Base-by-base conservation (phyloP, 2,329 filamentous ascomycete genomes). In the Penicillium frequentans region DNA sequence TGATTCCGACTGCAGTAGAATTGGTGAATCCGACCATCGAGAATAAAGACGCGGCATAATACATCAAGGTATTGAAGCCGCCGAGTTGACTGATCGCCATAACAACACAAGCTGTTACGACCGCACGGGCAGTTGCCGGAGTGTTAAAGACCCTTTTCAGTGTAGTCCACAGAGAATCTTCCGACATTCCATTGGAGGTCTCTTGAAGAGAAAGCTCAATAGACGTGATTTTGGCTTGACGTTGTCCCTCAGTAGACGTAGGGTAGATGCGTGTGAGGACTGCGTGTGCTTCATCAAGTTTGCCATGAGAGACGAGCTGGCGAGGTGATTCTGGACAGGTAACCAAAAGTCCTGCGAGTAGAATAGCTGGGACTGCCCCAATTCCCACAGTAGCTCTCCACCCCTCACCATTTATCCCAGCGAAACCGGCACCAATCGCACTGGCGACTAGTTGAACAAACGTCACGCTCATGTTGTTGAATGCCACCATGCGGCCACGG, bases 321-420 rank as follows among this genome's bases (percentile, higher is more conserved):
- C 79, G 75, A 13, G 80, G 79, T 1, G 77, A 80, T 53, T 83
- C 81, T 0, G 80, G 80, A 58, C 78, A 81, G 62, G 77, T 76
- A 1, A 75, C 70, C 1, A 83, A 73, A 4, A 82, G 70, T 19
- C 63, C 67, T 3, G 64, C 72, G 1, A 82, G 75, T 3, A 79
- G 49, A n/a, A 83, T 69, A 2, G 80, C 73, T 2, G 81, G 81
- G 1, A 78, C 50, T 2, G 72, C 80, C 27, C 81, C 80, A 2
- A 77, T 68, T 0, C 71, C 79, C 7, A 81, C 77, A 69, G 81
- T 82, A 43, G 75, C 79, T 54, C 80, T 65, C 81, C 80, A 83
- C n/a, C 77, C 79, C n/a, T 75, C 67, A 9, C 68, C 58, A 13
- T 57, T 33, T 0, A 80, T 73, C 2, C 76, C 44, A 1, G 74